Percentiles rank a stretch among this genome's conserved stretches.
phyloP scores from a whole-genome alignment of 139 green algal species.

The Volvox reticuliferus region DNA sequence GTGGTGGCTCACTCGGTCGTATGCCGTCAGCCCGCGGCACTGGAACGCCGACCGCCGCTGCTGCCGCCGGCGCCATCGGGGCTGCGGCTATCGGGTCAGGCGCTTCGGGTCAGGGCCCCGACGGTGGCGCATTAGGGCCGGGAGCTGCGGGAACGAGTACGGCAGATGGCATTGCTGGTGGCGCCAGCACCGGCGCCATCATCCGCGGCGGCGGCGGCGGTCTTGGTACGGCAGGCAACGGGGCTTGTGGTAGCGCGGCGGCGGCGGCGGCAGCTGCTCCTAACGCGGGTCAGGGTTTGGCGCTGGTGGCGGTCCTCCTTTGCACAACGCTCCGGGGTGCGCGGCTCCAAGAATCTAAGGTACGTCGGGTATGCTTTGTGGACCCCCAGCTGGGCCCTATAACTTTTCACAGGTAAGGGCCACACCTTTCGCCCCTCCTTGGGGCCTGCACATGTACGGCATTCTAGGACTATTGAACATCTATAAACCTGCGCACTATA shows the following conservation, averaged over 20 bases:
- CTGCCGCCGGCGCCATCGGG: neutral
- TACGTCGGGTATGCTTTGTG: neutral
- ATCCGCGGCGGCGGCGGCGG: neutral
- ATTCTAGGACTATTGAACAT: too few species aligned
- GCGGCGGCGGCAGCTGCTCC: slow-evolving; percentile 65
- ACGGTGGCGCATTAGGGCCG: neutral
- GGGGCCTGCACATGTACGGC: too few species aligned
- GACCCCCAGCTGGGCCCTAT: too few species aligned
- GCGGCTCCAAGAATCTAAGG: slow-evolving; percentile 74
- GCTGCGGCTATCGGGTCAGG: neutral
- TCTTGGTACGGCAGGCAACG: neutral
- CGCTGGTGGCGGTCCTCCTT: slow-evolving; percentile 84
- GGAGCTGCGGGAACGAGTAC: neutral
- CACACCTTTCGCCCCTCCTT: too few species aligned
- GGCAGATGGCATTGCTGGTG: neutral
- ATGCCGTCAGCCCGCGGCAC: neutral
- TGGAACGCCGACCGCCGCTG: neutral
- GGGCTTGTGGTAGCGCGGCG: slow-evolving; percentile 73
- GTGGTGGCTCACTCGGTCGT: neutral
- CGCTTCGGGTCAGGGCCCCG: neutral
- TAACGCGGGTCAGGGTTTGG: slow-evolving; percentile 71
- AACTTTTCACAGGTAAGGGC: too few species aligned
- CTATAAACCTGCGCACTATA: too few species aligned
- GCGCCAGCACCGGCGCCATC: too few species aligned
- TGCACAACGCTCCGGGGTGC: slow-evolving; percentile 87